Evolutionary conservation across 2,329 filamentous ascomycete genomes (phyloP), one percentile per base, ranked within the genome.

Genomic region (Aspergillus felis): DNA sequence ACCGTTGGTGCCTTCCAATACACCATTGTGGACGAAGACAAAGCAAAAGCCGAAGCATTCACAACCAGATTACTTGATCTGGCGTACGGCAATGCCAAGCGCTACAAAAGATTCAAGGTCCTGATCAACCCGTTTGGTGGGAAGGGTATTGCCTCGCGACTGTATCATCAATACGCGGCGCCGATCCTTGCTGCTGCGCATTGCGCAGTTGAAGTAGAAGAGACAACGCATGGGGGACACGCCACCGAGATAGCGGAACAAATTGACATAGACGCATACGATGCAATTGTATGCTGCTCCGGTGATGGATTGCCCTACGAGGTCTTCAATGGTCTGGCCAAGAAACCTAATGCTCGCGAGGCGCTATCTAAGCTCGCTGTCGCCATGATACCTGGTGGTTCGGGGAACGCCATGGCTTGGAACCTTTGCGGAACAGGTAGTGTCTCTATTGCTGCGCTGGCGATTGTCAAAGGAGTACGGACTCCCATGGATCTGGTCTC

Each of bases 301-400:
- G 94, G 94, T 4, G 94, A 99, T 67, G 94, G 94, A 9, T 81
- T 96, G 42, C 88, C 91, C 0, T 89, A 96, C 71, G 94, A 99
- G 74, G 89, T 96, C 8, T 96, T 97, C 79, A 97, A 99, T 70
- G 94, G 94, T 0, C 78, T 99, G 32, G 92, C 85, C 14, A 88
- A 86, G 74, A 87, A 91, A 42, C 70, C 82, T 4, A 90, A 97
- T 74, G 92, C 92, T 22, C 79, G 81, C 32, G 82, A 82, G 55
- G 94, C 93, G 0, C 77, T 99, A 59, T 78, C 81, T 24, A 89
- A 87, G 67, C 77, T 97, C 14, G 90, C 94, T 0, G 86, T 99
- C 1, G 88, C 87, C 24, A 91, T 96, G 69, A 82, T 99, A 38
- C 94, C 94, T 1, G 96, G 92, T 69, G 94, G 94, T 14, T 94